Base-by-base conservation (phyloP, 1,284 basidiomycete genomes). In the Thelephora terrestris region DNA sequence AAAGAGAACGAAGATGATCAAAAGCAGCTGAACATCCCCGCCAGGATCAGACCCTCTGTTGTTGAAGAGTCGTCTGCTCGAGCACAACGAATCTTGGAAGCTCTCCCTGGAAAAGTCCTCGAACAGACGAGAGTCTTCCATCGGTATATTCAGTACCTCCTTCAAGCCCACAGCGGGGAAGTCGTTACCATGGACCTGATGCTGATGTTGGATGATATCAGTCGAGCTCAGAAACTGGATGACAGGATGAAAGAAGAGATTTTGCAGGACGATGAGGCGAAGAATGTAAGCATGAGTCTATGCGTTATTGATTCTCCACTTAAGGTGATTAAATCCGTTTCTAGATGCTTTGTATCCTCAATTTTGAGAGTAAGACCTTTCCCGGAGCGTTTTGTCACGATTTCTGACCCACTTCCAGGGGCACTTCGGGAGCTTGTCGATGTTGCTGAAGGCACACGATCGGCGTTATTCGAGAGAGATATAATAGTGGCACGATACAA, bases 311-410 rank as follows among this genome's bases (percentile, higher is more conserved):
- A n/a, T 36, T 5, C n/a, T n/a, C n/a, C n/a, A 16, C 7, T 34
- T 50, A 16, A 5, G 35, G 3, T 20, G 16, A 21, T 16, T 14
- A 47, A 46, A 17, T 43, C 24, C 17, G 17, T 2, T 21, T 14
- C 4, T 47, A 78, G 76, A 70, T 69, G 0, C 51, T 80, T 35
- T 70, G 78, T 56, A 64, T 73, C 52, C 61, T 80, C 34, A 74
- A 71, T 43, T 67, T 80, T 20, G 78, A 79, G 59, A 69, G 78
- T 77, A 49, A 61, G 73, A 63, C 14, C 37, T 16, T 40, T 5
- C 7, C 23, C 10, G 18, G 2, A 43, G 23, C 12, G 14, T 4
- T n/a, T 16, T 27, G 2, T 6, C n/a, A 16, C 29, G 9, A 14
- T 32, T 16, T 24, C 50, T 51, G 43, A 54, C 49, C 45, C 21